These are phyloP conservation scores for Primulina huaijiensis DNA, from an alignment of 257 asterid genomes.

Conservation along the genomic window DNA sequence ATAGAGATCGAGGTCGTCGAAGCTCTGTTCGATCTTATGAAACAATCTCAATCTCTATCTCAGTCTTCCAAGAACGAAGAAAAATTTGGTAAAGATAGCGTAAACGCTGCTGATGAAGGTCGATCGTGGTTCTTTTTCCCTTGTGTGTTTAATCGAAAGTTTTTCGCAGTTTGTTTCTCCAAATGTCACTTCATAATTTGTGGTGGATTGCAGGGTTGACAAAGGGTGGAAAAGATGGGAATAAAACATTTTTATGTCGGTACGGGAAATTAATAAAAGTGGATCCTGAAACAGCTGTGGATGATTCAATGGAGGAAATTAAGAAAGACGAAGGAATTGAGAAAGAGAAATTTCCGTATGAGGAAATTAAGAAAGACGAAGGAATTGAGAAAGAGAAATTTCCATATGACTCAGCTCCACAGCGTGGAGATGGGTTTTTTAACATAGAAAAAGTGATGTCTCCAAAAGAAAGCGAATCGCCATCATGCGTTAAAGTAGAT, in stretches of 20 bases:
- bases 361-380: conserved; percentile 30
- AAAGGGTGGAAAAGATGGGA: conserved; percentile 38
- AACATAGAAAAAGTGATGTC: conserved; percentile 42
- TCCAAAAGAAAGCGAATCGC: conserved; percentile 44
- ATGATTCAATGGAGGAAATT: conserved; percentile 31
- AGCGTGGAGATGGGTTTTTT: conserved; percentile 37
- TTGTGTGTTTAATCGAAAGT: conserved; percentile 13
- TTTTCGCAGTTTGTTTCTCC: conserved; percentile 10
- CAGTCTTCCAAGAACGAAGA: conserved; percentile 32
- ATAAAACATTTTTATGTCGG: conserved; percentile 30
- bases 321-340: conserved; percentile 29
- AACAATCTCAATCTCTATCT: conserved; percentile 43
- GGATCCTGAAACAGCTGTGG: conserved; percentile 29
- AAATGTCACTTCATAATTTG: conserved; percentile 24
- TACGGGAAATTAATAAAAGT: conserved; percentile 33
- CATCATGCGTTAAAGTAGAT: conserved; percentile 46
- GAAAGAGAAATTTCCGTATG: conserved; percentile 41
- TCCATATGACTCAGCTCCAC: conserved; percentile 35
- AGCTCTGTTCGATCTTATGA: conserved; percentile 70
- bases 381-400: conserved; percentile 38
- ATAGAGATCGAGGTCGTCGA: conserved; percentile 72
- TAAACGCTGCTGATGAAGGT: conserved; percentile 28
- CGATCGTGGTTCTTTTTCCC: conserved; percentile 1
- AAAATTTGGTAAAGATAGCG: conserved; percentile 28
- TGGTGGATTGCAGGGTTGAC: conserved; percentile 40